Evolutionary conservation across 2,329 filamentous ascomycete genomes (phyloP), one percentile per base, ranked within the genome.

Genomic region (Cadophora luteo-olivacea): DNA sequence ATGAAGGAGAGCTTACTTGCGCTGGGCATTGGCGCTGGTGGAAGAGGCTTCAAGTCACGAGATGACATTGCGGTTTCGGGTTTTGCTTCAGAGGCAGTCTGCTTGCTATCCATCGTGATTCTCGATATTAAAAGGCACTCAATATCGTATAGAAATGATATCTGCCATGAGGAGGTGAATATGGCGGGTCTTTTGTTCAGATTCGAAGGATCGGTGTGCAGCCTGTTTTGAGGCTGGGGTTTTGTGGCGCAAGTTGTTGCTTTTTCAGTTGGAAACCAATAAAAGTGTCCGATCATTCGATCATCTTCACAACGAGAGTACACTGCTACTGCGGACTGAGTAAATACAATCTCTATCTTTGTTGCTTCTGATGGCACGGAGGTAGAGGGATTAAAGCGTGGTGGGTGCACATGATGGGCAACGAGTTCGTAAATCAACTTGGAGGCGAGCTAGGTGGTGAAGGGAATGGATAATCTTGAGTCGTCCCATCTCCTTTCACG

Each of bases 241-340:
- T 24, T 55, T 55, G 52, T 55, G 52, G 52, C 52, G 52, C 52
- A 55, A 29, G 25, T 6, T 29, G 14, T 55, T 55, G 16, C 25
- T 55, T 33, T 38, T 49, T 49, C 45, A n/a, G 19, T 4, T 49
- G 8, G 19, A 49, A 49, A n/a, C 45, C 41, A 45, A 45, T 12
- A 41, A 36, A 5, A 41, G 33, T 41, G 8, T 14, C 14, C 38
- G 38, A 19, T 45, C 7, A 19, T 3, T 19, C 14, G 12, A 16
- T 45, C 4, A 6, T 45, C 41, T 2, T 45, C 41, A 29, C 12
- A 2, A 45, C 3, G 41, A 16, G 41, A 45, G 41, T 4, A 29
- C 5, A 29, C 5, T 5, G 29, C 29, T 3, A 29, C 29, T 29
- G 29, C 29, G 29, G 29, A 29, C 29, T 29, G 5, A 5, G 29